Base-by-base conservation (phyloP, 371 early-diverging fungal genomes). In the Apophysomyces sp. region DNA sequence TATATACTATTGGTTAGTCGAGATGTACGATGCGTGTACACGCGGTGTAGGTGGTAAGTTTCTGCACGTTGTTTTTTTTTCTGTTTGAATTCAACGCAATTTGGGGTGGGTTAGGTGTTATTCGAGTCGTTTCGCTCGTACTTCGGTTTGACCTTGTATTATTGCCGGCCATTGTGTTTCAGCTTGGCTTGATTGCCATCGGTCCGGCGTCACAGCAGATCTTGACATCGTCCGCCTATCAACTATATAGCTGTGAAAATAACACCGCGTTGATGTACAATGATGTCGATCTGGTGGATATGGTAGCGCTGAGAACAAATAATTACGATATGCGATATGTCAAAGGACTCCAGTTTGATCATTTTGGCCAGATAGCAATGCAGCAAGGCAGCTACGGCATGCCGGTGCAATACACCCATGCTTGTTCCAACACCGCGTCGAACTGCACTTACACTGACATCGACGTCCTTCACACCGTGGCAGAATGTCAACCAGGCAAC, bases 161-260 rank as follows among this genome's bases (percentile, higher is more conserved):
- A 2, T 9, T 66, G 4, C 34, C 58, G 13, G 58, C 66, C 8
- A 53, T 66, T 21, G 2, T 61, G 12, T 31, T 66, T 11, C 53
- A 66, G n/a, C 37, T 66, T 3, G 61, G 61, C 6, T 27, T 61
- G 3, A 60, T 66, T 52, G 61, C 61, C 53, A 60, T 66, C 37
- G 52, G 57, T 24, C 66, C 66, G 0, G 59, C 60, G 6, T 34
- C 66, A 7, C 66, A 66, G 31, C 41, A 39, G 16, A 41, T 66
- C 27, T 16, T 66, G 2, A 41, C 37, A 6, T 26, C 30, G 9
- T 44, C 49, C 21, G 49, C 49, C 0, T 44, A 44, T 11, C 49
- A 16, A 21, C 8, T 21, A 21, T n/a, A 21, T 21, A 21, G 6
- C 6, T 44, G 49, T 21, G 24, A 44, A 4, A 16, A 44, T 21